Evolutionary conservation across 306 rosid genomes (phyloP).

Genomic region (Astragalus membranaceus): DNA sequence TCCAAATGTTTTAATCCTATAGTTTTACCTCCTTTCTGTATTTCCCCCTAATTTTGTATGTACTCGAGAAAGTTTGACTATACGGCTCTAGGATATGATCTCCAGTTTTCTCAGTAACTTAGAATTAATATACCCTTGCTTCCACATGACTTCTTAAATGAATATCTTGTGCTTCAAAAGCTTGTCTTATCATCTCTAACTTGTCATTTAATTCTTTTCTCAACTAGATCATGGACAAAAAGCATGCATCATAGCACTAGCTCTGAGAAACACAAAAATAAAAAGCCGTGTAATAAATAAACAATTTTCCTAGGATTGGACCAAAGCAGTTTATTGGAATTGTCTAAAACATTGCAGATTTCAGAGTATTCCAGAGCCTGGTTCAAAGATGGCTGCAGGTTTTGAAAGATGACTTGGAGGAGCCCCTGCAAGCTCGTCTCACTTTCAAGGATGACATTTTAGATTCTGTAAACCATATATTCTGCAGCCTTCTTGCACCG

Average conservation of each 20-base stretch:
- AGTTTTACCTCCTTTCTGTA: not conserved
- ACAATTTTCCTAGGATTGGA: slow-evolving; percentile 1
- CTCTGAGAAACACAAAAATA: not conserved
- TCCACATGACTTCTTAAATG: not conserved
- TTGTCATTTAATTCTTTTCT: not conserved
- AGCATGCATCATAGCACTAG: not conserved
- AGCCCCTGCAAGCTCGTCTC: slow-evolving; percentile 54
- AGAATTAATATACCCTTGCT: not conserved
- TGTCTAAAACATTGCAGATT: slow-evolving; percentile 45
- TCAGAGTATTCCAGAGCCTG: slow-evolving; percentile 57
- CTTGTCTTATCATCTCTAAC: not conserved
- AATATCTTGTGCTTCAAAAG: not conserved
- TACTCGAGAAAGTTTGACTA: not conserved
- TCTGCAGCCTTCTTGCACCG: slow-evolving; percentile 47
- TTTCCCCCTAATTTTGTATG: not conserved
- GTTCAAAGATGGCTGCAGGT: slow-evolving; percentile 59
- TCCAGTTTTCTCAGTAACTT: not conserved
- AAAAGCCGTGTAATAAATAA: not conserved
- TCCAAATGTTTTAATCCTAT: not conserved
- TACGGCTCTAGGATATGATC: not conserved
- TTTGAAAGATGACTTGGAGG: slow-evolving; percentile 54
- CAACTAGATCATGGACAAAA: not conserved
- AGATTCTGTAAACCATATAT: slow-evolving; percentile 55
- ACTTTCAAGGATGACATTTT: slow-evolving; percentile 41
- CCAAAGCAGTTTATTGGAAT: not conserved